Percentiles rank a stretch among this genome's conserved stretches.
Evolutionary conservation across 176 grass and related monocot genomes (phyloP).

Genomic region (Bolboschoenus planiculmis): DNA sequence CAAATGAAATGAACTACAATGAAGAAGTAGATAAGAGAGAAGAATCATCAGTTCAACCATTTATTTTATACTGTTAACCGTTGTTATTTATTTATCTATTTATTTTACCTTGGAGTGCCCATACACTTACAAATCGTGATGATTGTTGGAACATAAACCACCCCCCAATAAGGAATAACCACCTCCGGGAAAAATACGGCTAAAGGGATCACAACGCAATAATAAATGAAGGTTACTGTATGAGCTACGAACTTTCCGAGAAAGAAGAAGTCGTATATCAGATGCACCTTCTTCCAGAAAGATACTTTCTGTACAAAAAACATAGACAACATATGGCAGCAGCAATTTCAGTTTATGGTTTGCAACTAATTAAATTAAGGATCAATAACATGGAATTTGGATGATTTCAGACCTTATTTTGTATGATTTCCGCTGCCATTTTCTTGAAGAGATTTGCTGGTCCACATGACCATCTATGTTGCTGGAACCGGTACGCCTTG

Average conservation of each 20-base stretch:
- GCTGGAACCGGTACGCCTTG: conserved; percentile 85
- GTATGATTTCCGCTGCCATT: conserved; percentile 55
- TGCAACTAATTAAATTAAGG: neutral
- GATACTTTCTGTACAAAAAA: conserved; percentile 56
- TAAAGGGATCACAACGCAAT: conserved; percentile 60
- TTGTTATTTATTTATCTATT: neutral
- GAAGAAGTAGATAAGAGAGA: neutral
- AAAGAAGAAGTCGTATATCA: conserved; percentile 90
- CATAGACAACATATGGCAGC: neutral
- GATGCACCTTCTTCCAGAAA: conserved; percentile 55
- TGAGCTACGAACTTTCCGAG: conserved; percentile 74
- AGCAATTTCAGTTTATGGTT: neutral
- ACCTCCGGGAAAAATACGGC: conserved; percentile 75
- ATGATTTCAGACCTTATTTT: conserved; percentile 50
- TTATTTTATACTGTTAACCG: neutral
- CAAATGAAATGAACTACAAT: conserved; percentile 79
- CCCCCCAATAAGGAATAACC: conserved; percentile 62
- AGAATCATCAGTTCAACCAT: neutral
- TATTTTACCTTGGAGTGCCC: conserved; percentile 69
- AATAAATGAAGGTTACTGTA: conserved; percentile 85
- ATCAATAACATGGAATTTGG: neutral
- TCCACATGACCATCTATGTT: conserved; percentile 95
- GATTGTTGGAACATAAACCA: conserved; percentile 70
- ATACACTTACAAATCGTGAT: conserved; percentile 81
- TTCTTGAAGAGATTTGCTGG: conserved; percentile 89